These are phyloP conservation scores for Zizania latifolia DNA, from an alignment of 176 grass and related monocot genomes.

Conservation along the genomic window DNA sequence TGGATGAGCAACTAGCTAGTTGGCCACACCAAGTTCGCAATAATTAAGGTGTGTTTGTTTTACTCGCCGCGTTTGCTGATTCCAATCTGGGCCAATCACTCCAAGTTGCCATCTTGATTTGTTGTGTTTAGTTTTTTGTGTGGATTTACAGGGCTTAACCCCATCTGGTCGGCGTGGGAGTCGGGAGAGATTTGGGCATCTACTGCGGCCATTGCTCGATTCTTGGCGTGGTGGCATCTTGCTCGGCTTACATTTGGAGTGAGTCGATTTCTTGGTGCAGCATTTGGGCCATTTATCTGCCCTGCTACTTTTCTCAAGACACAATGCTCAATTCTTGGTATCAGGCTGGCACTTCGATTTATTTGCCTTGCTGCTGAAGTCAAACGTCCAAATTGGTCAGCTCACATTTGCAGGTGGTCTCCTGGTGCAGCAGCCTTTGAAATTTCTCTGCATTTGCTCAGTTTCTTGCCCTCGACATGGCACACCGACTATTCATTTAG, in stretches of 20 bases:
- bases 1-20: background rate
- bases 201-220: background rate
- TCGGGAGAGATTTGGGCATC: background rate
- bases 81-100: background rate
- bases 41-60: conserved; percentile 4
- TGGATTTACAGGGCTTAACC: conserved; percentile 12
- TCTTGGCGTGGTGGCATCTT: background rate
- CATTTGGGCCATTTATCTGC: background rate
- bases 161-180: background rate
- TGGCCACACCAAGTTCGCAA: background rate
- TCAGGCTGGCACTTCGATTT: background rate
- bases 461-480: background rate
- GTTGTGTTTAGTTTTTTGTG: background rate
- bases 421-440: background rate
- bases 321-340: background rate
- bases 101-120: background rate
- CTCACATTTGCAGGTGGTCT: background rate
- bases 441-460: background rate
- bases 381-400: background rate
- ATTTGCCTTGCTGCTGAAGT: background rate
- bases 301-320: background rate
- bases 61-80: background rate
- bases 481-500: background rate
- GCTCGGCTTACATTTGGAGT: conserved; percentile 3
- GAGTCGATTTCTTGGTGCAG: conserved; percentile 1